phyloP scores from a whole-genome alignment of 768 basidiomycete species.

The Serendipita sp. region DNA sequence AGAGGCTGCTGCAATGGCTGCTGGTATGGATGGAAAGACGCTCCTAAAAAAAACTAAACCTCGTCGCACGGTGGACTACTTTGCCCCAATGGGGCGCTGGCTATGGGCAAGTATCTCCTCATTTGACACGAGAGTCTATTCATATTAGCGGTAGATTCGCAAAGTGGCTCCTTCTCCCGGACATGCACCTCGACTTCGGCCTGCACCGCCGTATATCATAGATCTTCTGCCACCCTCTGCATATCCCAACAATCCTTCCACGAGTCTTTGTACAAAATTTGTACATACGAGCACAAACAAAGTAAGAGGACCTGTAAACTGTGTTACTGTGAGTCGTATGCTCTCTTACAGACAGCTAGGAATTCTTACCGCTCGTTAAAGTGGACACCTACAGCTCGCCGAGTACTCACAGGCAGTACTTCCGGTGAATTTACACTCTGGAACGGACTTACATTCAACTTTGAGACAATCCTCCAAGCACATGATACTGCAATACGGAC shows the following conservation, averaged over 20 bases:
- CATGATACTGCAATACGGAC: conserved; percentile 91
- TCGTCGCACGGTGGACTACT: conserved; percentile 87
- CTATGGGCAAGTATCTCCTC: conserved; percentile 40
- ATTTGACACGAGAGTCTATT: neutral
- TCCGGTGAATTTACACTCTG: conserved; percentile 97
- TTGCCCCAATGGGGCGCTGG: conserved; percentile 80
- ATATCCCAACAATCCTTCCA: conserved; percentile 80
- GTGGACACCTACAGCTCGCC: conserved; percentile 97
- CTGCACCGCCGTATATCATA: conserved; percentile 75
- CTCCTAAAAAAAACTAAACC: conserved; percentile 79
- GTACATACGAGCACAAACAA: conserved; percentile 99
- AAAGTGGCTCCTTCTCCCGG: conserved; percentile 67
- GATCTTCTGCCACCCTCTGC: conserved; percentile 92
- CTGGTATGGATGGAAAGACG: conserved; percentile 53
- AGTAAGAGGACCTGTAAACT: conserved; percentile 91
- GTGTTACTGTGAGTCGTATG: conserved; percentile 58
- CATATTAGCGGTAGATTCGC: conserved; percentile 34
- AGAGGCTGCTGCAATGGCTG: neutral
- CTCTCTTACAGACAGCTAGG: conserved; percentile 4
- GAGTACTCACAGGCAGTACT: conserved; percentile 86
- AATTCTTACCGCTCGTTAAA: conserved; percentile 20
- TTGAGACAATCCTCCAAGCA: conserved; percentile 97
- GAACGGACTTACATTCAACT: conserved; percentile 99
- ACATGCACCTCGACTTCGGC: conserved; percentile 64
- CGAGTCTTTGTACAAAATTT: conserved; percentile 91